These are phyloP conservation scores for Eucalyptus microcorys DNA, from an alignment of 345 rosid species.

Conservation along the genomic window DNA sequence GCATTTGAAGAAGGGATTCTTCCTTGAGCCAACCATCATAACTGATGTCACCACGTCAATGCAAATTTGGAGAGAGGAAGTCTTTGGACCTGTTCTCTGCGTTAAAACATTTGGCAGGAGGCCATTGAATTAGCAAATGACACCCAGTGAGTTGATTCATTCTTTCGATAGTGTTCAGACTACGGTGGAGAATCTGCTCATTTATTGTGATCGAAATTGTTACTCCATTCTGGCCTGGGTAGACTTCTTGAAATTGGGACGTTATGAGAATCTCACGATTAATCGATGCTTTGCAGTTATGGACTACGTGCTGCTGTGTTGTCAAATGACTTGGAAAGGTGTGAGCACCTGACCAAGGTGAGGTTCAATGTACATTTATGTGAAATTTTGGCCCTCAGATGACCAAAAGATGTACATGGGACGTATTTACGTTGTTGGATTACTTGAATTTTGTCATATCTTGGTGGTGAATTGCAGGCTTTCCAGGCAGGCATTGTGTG, in stretches of 20 bases:
- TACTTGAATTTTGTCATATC: background rate
- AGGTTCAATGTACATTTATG: background rate
- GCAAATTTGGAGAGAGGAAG: constrained; percentile 99
- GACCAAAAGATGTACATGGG: background rate
- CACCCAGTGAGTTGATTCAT: constrained; percentile 48
- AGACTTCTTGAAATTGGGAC: background rate
- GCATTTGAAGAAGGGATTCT: constrained; percentile 80
- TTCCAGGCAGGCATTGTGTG: constrained; percentile 76
- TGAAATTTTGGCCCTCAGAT: background rate
- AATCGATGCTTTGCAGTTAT: constrained; percentile 18
- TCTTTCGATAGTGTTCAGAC: background rate
- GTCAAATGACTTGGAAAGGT: constrained; percentile 82
- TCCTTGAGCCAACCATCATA: constrained; percentile 71
- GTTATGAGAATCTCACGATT: background rate
- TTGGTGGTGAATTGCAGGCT: constrained; percentile 30
- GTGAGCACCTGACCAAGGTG: constrained; percentile 89
- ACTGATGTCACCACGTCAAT: constrained; percentile 68
- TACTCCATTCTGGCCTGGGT: background rate
- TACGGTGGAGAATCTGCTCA: background rate
- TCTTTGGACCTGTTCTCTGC: constrained; percentile 91
- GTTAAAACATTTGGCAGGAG: constrained; percentile 83
- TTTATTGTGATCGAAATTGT: background rate
- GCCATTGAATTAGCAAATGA: constrained; percentile 92
- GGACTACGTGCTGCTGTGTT: constrained; percentile 79
- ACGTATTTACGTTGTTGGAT: too few relatives aligned